These are phyloP conservation scores for Sugiyamaella paludigena DNA, from an alignment of 1,139 yeast species.

Conservation along the genomic window DNA sequence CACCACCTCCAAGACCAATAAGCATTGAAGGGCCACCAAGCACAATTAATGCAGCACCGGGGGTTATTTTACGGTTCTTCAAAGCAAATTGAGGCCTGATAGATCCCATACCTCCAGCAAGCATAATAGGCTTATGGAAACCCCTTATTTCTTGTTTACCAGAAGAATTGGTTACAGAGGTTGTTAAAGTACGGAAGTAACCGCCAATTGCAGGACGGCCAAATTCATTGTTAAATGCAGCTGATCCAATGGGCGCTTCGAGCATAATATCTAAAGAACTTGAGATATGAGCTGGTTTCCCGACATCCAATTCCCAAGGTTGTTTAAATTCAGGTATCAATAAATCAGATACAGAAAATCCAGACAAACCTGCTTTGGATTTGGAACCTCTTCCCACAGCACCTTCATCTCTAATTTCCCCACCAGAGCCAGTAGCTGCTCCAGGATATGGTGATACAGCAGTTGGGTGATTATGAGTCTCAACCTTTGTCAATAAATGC, in stretches of 20 bases:
- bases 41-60: constrained; percentile 89
- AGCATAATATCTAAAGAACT: constrained; percentile 91
- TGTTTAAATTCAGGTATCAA: constrained; percentile 80
- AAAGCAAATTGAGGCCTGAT: constrained; percentile 91
- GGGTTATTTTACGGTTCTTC: constrained; percentile 82
- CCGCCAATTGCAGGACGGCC: constrained; percentile 98
- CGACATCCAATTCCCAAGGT: constrained; percentile 92
- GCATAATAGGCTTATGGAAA: constrained; percentile 97
- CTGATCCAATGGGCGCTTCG: constrained; percentile 97
- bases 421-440: constrained; percentile 99
- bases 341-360: constrained; percentile 89
- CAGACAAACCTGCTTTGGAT: constrained; percentile 93
- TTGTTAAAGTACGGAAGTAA: constrained; percentile 92
- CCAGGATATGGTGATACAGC: constrained; percentile 99
- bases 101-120: constrained; percentile 99
- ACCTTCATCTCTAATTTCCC: constrained; percentile 99
- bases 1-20: constrained; percentile 99
- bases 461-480: constrained; percentile 98
- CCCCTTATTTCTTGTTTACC: constrained; percentile 83
- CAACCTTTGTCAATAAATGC: constrained; percentile 90
- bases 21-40: constrained; percentile 99
- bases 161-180: constrained; percentile 60
- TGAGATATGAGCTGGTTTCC: constrained; percentile 92
- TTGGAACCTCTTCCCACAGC: constrained; percentile 99
- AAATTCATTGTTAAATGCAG: constrained; percentile 97